A percentile compares a stretch with the other conserved stretches of the same genome.
Evolutionary conservation across 1,284 basidiomycete genomes (phyloP).

Genomic region (Rhizoctonia solani): DNA sequence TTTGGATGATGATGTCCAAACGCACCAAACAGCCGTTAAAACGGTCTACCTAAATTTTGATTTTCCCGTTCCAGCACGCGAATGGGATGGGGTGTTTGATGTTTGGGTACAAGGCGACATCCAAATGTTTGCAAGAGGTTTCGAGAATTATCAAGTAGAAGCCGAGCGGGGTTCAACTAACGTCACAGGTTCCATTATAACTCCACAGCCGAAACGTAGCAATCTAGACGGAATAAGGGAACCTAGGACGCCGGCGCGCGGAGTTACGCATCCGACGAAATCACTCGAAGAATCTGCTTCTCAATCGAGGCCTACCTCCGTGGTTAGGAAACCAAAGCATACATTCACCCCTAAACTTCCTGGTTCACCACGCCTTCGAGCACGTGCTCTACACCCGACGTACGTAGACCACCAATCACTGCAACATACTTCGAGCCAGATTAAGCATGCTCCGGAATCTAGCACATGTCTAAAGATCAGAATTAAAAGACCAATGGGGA

Average conservation of each 20-base stretch:
- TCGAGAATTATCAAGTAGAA: slow-evolving; percentile 48
- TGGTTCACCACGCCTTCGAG: not conserved
- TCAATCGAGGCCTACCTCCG: not conserved
- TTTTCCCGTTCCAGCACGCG: slow-evolving; percentile 80
- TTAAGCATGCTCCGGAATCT: not conserved
- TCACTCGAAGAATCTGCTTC: not conserved
- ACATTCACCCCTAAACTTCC: slow-evolving; percentile 1
- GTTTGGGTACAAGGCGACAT: slow-evolving; percentile 90
- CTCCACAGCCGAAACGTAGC: not conserved
- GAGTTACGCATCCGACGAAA: not conserved
- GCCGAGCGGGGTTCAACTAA: not conserved
- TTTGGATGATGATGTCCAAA: slow-evolving; percentile 37
- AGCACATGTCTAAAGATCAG: slow-evolving; percentile 17
- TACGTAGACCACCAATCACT: not conserved
- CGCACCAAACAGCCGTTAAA: slow-evolving; percentile 45
- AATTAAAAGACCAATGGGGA: not conserved
- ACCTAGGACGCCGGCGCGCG: not conserved
- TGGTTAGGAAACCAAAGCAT: slow-evolving; percentile 20
- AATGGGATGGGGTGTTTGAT: slow-evolving; percentile 93
- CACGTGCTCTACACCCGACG: not conserved
- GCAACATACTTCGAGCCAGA: not conserved
- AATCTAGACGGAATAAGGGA: not conserved
- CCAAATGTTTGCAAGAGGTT: slow-evolving; percentile 69
- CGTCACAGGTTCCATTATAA: not conserved
- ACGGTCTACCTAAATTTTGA: slow-evolving; percentile 88